Conservation (phyloP, 495 filamentous ascomycete species). For the Tuber umbilicatum region DNA sequence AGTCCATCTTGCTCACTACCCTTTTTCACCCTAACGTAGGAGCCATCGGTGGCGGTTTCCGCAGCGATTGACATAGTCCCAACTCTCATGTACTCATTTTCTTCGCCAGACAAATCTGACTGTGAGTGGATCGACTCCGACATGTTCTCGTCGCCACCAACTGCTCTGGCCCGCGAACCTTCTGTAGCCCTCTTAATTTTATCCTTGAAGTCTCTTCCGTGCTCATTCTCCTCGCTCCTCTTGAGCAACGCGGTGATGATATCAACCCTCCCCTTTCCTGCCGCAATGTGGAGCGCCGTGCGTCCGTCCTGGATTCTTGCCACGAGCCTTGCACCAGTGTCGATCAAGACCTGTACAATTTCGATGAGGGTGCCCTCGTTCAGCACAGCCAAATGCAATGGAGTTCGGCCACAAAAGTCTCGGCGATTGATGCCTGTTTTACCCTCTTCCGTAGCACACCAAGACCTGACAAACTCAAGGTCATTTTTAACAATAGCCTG, state of each 20-base stretch:
- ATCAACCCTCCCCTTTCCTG: conserved; percentile 57
- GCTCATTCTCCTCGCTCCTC: conserved; percentile 65
- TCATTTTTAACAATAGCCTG: conserved; percentile 69
- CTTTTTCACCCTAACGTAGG: conserved; percentile 43
- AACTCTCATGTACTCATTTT: conserved; percentile 19
- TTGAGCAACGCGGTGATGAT: conserved; percentile 63
- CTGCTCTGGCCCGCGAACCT: conserved; percentile 7
- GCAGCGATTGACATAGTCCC: conserved; percentile 26
- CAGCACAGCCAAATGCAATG: conserved; percentile 67
- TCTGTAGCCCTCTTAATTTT: conserved; percentile 47
- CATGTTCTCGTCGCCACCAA: background rate
- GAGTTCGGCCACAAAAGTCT: conserved; percentile 74
- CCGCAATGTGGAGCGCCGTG: conserved; percentile 72
- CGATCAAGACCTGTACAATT: conserved; percentile 64
- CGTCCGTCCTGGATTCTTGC: conserved; percentile 68
- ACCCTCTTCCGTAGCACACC: conserved; percentile 56
- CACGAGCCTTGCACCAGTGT: conserved; percentile 63
- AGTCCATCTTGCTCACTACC: conserved; percentile 46
- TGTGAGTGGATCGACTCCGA: conserved; percentile 2
- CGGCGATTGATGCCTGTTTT: conserved; percentile 53
- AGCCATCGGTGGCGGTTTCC: conserved; percentile 42
- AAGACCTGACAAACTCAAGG: conserved; percentile 58
- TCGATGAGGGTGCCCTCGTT: conserved; percentile 59
- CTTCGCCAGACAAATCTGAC: conserved; percentile 1
- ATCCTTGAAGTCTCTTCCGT: conserved; percentile 55